Evolutionary conservation across 768 basidiomycete species (phyloP).

Genomic region (Rubroboletus satanas): DNA sequence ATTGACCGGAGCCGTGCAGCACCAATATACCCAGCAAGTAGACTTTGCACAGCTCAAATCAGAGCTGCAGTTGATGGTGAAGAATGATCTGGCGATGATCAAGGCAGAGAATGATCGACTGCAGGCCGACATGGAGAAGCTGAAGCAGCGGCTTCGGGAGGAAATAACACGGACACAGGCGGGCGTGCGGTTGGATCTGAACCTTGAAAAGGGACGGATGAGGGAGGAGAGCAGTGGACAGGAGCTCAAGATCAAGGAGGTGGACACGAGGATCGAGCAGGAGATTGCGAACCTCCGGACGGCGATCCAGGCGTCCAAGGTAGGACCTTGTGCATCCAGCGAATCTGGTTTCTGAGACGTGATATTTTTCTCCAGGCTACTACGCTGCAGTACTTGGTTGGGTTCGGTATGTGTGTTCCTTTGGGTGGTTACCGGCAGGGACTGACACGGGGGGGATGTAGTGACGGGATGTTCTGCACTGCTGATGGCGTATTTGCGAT

Average conservation of each 20-base stretch:
- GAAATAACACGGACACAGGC: conserved; percentile 91
- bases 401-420: conserved; percentile 59
- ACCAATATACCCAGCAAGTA: conserved; percentile 92
- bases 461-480: conserved; percentile 85
- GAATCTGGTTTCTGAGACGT: conserved; percentile 2
- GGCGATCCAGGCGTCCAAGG: conserved; percentile 82
- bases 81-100: conserved; percentile 93
- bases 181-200: conserved; percentile 90
- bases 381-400: conserved; percentile 82
- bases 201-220: conserved; percentile 94
- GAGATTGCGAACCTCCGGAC: conserved; percentile 88
- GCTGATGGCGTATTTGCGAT: conserved; percentile 84
- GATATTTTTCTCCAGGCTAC: conserved; percentile 50
- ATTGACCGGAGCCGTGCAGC: conserved; percentile 40
- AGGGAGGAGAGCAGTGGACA: conserved; percentile 89
- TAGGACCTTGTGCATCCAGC: conserved; percentile 20
- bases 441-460: conserved; percentile 27
- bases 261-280: conserved; percentile 94
- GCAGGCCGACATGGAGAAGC: conserved; percentile 84
- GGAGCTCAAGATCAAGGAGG: conserved; percentile 95
- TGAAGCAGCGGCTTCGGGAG: conserved; percentile 89
- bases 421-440: neutral
- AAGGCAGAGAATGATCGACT: conserved; percentile 97
- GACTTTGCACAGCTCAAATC: conserved; percentile 97
- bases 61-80: conserved; percentile 92